Conservation (phyloP, 805 yeast genomes). For the Candida adriatica region DNA sequence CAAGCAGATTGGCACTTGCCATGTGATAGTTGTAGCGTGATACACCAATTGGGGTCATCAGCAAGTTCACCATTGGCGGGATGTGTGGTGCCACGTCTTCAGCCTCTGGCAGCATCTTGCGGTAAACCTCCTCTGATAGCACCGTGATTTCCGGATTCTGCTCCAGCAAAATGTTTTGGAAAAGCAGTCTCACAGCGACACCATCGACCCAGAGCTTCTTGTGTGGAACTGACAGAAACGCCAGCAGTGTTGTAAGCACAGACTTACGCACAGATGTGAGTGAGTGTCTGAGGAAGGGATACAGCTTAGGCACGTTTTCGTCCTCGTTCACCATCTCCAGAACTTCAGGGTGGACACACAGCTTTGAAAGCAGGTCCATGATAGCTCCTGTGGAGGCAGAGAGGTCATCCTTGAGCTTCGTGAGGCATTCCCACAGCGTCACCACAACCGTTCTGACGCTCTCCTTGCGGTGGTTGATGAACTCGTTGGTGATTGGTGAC, state of each 20-base stretch:
- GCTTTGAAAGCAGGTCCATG: slow-evolving; percentile 85
- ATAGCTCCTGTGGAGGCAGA: slow-evolving; percentile 94
- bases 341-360: slow-evolving; percentile 78
- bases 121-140: slow-evolving; percentile 58
- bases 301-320: slow-evolving; percentile 74
- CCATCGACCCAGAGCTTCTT: slow-evolving; percentile 72
- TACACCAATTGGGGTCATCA: slow-evolving; percentile 93
- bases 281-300: slow-evolving; percentile 91
- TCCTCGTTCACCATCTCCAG: slow-evolving; percentile 61
- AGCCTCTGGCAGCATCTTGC: slow-evolving; percentile 42
- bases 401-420: slow-evolving; percentile 82
- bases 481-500: slow-evolving; percentile 83
- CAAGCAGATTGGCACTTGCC: slow-evolving; percentile 66
- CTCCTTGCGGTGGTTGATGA: slow-evolving; percentile 55
- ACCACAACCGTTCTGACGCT: slow-evolving; percentile 41
- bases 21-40: slow-evolving; percentile 82
- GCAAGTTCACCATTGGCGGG: slow-evolving; percentile 52
- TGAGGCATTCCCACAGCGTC: slow-evolving; percentile 87
- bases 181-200: slow-evolving; percentile 63
- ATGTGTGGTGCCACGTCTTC: slow-evolving; percentile 42
- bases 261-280: slow-evolving; percentile 87
- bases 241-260: slow-evolving; percentile 70
- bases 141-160: slow-evolving; percentile 70
- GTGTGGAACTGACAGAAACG: slow-evolving; percentile 55
- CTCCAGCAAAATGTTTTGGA: slow-evolving; percentile 84